Conservation (phyloP, 2,329 filamentous ascomycete genomes). For the Colletotrichum kahawae region DNA sequence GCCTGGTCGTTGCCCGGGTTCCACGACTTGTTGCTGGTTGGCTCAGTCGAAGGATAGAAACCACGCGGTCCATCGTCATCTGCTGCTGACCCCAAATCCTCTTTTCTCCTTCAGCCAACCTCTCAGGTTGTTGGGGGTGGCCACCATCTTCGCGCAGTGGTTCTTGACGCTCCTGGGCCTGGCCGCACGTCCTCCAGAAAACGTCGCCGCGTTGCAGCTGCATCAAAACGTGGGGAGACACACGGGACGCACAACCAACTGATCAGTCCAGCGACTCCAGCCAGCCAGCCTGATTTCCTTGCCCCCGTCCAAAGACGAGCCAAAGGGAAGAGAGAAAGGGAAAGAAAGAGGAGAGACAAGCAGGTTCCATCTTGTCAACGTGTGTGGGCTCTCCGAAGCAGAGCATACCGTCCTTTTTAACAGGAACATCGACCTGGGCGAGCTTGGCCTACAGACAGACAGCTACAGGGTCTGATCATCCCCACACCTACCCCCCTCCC, state of each 20-base stretch:
- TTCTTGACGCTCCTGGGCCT: background rate
- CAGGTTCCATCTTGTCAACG: background rate
- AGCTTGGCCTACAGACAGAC: conserved; percentile 4
- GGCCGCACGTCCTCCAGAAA: background rate
- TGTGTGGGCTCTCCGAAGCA: background rate
- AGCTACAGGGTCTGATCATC: background rate
- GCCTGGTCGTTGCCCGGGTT: background rate
- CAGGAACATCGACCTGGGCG: conserved; percentile 9
- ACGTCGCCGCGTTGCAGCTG: background rate
- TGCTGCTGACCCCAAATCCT: background rate
- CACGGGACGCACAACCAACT: background rate
- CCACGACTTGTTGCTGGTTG: background rate
- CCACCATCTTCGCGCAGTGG: background rate
- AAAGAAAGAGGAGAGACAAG: background rate
- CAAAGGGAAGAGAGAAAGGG: background rate
- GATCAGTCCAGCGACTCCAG: background rate
- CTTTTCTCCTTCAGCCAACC: background rate
- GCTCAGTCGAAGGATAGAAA: background rate
- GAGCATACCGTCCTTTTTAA: conserved; percentile 20
- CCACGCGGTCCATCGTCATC: background rate
- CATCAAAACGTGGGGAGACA: conserved; percentile 7
- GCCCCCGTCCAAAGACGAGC: background rate
- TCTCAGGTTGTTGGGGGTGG: background rate
- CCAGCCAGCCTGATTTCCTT: background rate
- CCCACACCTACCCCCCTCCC: background rate